Conservation (phyloP, 1,284 basidiomycete species). For the Malassezia equina region DNA sequence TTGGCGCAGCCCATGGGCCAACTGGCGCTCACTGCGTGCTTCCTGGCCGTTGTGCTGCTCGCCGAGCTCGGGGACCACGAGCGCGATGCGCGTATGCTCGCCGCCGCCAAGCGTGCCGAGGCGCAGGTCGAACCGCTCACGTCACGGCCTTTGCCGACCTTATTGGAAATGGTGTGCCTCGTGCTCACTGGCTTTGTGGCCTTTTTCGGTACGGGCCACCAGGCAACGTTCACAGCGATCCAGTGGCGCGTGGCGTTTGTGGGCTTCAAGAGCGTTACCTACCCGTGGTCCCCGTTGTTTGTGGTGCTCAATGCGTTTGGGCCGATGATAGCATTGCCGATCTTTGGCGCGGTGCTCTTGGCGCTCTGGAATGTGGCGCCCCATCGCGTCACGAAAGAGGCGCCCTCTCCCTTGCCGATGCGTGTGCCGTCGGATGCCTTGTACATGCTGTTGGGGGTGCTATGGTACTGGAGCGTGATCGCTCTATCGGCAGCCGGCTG, state of each 20-base stretch:
- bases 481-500: conserved; percentile 60
- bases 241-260: conserved; percentile 92
- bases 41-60: conserved; percentile 52
- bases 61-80: conserved; percentile 38
- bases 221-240: conserved; percentile 74
- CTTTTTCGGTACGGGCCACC: conserved; percentile 86
- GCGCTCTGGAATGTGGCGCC: conserved; percentile 81
- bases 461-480: conserved; percentile 62
- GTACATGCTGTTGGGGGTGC: conserved; percentile 57
- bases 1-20: conserved; percentile 72
- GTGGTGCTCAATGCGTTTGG: conserved; percentile 73
- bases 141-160: conserved; percentile 5
- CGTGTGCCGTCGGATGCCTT: conserved; percentile 31
- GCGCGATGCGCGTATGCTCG: conserved; percentile 23
- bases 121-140: neutral
- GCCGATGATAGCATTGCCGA: conserved; percentile 57
- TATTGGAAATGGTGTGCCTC: conserved; percentile 21
- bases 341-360: conserved; percentile 62
- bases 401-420: conserved; percentile 14
- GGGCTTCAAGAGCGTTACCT: conserved; percentile 56
- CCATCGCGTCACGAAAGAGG: conserved; percentile 6
- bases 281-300: conserved; percentile 67
- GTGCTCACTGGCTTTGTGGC: conserved; percentile 50
- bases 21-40: conserved; percentile 58
- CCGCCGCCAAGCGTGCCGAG: conserved; percentile 2